Evolutionary conservation across 73 alveolate species (phyloP), one percentile per base, ranked within the genome.

Genomic region (Paramecium octaurelia): DNA sequence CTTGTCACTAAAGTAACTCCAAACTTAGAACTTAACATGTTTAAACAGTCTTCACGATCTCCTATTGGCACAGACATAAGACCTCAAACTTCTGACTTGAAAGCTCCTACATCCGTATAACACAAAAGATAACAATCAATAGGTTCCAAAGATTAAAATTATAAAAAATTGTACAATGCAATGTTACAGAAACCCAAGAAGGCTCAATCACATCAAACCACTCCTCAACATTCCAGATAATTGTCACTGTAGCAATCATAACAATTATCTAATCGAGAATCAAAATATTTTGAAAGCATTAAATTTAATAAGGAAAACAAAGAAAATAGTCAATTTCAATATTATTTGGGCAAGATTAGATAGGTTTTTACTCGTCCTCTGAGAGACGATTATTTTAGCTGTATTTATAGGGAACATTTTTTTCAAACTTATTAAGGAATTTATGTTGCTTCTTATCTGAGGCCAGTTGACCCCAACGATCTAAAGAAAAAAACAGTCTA

Each of bases 1-100:
- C 75, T 80, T 14, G 91, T 80, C 58, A 80, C 91, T 24, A 80
- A 80, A 48, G 91, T 80, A 31, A 48, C 70, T 43, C 91, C 91
- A 23, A 80, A 46, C 57, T 35, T 80, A 27, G 91, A 80, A 64
- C 84, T 64, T 1, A 64, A 64, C 27, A 80, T 80, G 91, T n/a
- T 80, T 23, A 80, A 80, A 48, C 12, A 73, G 40, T 35, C 46
- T 8, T 31, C 23, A 64, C 23, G 42, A 44, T 43, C 91, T n/a
- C 46, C 91, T 44, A 59, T 64, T 2, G 18, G 18, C 31, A 27
- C 84, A 34, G 84, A 64, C 31, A 21, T 64, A 27, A 27, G 84
- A 64, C 84, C 91, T 43, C n/a, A 80, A 35, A 48, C 75, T n/a
- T 44, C 46, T 23, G 46, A 34, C 23, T 64, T 40, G 12, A 80